Percentiles rank a stretch among this genome's conserved stretches.
These are phyloP conservation scores for Candida namnaoensis DNA, from an alignment of 805 yeast species.

Conservation along the genomic window DNA sequence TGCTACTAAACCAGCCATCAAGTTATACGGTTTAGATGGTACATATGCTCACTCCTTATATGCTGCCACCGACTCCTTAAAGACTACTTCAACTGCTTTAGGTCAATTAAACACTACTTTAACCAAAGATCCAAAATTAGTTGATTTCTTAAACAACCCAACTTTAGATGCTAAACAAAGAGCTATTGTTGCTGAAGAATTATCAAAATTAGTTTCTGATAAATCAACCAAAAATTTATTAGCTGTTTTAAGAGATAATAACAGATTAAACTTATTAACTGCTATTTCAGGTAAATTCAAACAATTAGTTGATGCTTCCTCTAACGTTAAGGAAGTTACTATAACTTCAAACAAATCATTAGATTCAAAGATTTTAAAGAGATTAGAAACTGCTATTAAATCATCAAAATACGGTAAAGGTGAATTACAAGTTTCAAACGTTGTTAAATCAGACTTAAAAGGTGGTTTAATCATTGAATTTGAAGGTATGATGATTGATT, in stretches of 20 bases:
- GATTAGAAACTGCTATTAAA: slow-evolving; percentile 70
- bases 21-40: slow-evolving; percentile 91
- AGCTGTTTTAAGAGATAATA: slow-evolving; percentile 84
- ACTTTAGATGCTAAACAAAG: slow-evolving; percentile 73
- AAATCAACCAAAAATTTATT: slow-evolving; percentile 72
- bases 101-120: slow-evolving; percentile 45
- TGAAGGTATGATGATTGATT: slow-evolving; percentile 94
- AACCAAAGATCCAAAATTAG: slow-evolving; percentile 54
- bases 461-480: slow-evolving; percentile 96
- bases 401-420: slow-evolving; percentile 74
- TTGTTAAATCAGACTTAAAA: slow-evolving; percentile 80
- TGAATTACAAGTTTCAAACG: slow-evolving; percentile 77
- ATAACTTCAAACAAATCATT: slow-evolving; percentile 83
- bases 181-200: slow-evolving; percentile 53
- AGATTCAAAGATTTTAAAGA: slow-evolving; percentile 70
- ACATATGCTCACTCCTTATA: slow-evolving; percentile 94
- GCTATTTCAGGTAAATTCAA: slow-evolving; percentile 64
- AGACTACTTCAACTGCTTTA: slow-evolving; percentile 63
- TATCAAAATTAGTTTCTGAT: slow-evolving; percentile 48
- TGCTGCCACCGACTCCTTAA: slow-evolving; percentile 65
- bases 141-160: slow-evolving; percentile 66
- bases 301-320: slow-evolving; percentile 77
- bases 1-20: slow-evolving; percentile 87
- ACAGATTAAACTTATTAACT: slow-evolving; percentile 71
- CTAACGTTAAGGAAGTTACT: slow-evolving; percentile 88